Evolutionary conservation across 257 asterid genomes (phyloP).

Genomic region (Primulina tabacum): DNA sequence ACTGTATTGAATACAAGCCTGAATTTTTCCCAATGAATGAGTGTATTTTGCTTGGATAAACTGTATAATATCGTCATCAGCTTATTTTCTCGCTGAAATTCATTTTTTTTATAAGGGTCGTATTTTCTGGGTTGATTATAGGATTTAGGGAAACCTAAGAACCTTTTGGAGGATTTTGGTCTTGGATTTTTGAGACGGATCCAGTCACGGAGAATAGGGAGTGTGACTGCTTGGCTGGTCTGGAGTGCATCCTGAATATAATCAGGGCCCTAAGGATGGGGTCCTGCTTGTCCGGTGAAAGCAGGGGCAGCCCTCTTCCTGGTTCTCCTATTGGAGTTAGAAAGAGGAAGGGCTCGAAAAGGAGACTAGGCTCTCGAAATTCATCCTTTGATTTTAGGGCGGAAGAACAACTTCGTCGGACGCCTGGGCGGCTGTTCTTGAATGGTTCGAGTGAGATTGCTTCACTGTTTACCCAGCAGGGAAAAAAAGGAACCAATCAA

Average conservation of each 20-base stretch:
- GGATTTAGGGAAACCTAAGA: conserved; percentile 24
- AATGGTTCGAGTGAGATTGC: conserved; percentile 83
- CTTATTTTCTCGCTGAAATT: conserved; percentile 4
- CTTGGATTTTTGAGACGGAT: conserved; percentile 52
- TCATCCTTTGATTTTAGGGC: conserved; percentile 60
- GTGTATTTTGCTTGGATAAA: conserved; percentile 14
- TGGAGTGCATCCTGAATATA: conserved; percentile 84
- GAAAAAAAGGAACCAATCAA: conserved; percentile 91
- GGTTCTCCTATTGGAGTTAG: conserved; percentile 58
- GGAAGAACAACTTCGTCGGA: conserved; percentile 68
- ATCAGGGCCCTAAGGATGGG: conserved; percentile 98
- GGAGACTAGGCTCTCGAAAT: conserved; percentile 50
- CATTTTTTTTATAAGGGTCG: conserved; percentile 19
- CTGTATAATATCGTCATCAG: conserved; percentile 10
- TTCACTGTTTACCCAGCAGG: conserved; percentile 77
- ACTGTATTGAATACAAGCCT: conserved; percentile 16
- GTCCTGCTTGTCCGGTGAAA: conserved; percentile 87
- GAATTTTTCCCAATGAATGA: conserved; percentile 10
- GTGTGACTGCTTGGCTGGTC: conserved; percentile 61
- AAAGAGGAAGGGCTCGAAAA: conserved; percentile 44
- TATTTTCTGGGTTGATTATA: conserved; percentile 23
- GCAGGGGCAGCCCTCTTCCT: conserved; percentile 80
- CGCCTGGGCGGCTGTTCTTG: conserved; percentile 74
- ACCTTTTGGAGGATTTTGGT: conserved; percentile 21
- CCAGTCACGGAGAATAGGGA: conserved; percentile 52